These are phyloP conservation scores for Lactifluus echinatus DNA, from an alignment of 768 basidiomycete species.

Conservation along the genomic window DNA sequence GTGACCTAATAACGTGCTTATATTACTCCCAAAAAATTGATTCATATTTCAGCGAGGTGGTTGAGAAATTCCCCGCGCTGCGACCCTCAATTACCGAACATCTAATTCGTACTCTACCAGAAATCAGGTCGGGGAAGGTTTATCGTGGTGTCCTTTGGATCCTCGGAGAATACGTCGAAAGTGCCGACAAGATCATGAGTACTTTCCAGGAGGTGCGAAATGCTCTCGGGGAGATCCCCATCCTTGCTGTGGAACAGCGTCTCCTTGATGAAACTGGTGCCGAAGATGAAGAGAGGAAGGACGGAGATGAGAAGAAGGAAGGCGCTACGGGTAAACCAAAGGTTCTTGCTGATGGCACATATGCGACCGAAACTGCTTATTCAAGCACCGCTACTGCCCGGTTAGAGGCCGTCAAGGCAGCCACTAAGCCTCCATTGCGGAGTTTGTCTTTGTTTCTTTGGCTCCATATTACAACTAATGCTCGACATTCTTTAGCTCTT, in stretches of 20 bases:
- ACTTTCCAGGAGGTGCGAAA: slow-evolving; percentile 74
- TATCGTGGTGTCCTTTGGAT: slow-evolving; percentile 97
- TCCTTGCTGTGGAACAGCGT: slow-evolving; percentile 82
- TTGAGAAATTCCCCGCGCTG: slow-evolving; percentile 91
- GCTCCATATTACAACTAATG: background rate
- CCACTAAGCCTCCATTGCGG: slow-evolving; percentile 84
- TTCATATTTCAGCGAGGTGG: slow-evolving; percentile 60
- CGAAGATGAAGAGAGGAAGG: slow-evolving; percentile 40
- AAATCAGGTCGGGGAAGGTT: slow-evolving; percentile 94
- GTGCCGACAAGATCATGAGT: slow-evolving; percentile 53
- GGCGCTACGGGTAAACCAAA: slow-evolving; percentile 50
- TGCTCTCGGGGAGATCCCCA: slow-evolving; percentile 94
- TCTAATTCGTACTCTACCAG: slow-evolving; percentile 67
- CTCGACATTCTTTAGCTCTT: slow-evolving; percentile 41
- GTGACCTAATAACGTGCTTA: slow-evolving; percentile 12
- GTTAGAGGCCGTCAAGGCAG: slow-evolving; percentile 76
- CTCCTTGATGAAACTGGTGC: slow-evolving; percentile 68
- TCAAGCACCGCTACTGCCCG: slow-evolving; percentile 50
- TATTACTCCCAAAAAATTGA: background rate
- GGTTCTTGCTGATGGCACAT: slow-evolving; percentile 93
- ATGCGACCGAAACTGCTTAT: slow-evolving; percentile 94
- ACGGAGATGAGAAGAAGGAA: slow-evolving; percentile 43
- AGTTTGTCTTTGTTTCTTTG: slow-evolving; percentile 34
- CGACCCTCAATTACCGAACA: slow-evolving; percentile 78
- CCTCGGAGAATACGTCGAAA: slow-evolving; percentile 88